These are phyloP conservation scores for Silene noctiflora DNA, from an alignment of 179 eudicot genomes.

Conservation along the genomic window DNA sequence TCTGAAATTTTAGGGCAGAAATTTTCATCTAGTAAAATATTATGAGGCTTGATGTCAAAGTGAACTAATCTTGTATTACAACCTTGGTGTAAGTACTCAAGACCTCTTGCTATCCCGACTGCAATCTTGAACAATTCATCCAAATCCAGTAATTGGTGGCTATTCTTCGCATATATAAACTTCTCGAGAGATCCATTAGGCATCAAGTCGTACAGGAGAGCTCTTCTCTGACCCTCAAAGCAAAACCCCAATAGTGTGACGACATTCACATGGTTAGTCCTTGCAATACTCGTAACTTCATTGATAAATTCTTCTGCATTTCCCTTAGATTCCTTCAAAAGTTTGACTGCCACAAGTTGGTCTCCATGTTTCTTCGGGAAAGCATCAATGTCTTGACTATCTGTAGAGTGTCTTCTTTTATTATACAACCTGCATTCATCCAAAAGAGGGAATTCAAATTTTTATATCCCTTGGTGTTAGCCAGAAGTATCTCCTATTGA, in stretches of 20 bases:
- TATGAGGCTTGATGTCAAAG: constrained; percentile 42
- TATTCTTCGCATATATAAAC: constrained; percentile 15
- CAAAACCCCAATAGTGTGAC: constrained; percentile 33
- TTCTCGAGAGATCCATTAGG: constrained; percentile 35
- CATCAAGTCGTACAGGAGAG: constrained; percentile 32
- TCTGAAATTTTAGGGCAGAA: constrained; percentile 37
- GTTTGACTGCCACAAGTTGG: constrained; percentile 28
- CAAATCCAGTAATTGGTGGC: constrained; percentile 11
- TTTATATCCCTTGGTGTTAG: no score
- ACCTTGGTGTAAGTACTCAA: constrained; percentile 34
- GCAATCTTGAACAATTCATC: constrained; percentile 27
- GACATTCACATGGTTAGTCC: constrained; percentile 27
- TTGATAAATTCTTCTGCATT: constrained; percentile 26
- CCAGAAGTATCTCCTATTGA: no score
- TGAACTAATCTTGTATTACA: constrained; percentile 32
- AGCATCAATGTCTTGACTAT: constrained; percentile 19
- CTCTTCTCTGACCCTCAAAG: constrained; percentile 26
- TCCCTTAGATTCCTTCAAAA: constrained; percentile 23
- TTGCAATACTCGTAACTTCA: constrained; percentile 31
- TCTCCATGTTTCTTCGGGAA: constrained; percentile 20
- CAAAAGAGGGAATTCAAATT: background rate
- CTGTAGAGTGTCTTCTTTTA: background rate
- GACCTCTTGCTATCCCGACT: constrained; percentile 31
- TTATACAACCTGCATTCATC: constrained; percentile 1
- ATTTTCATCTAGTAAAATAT: constrained; percentile 31